Base-by-base conservation (phyloP, 163 green algal genomes). In the Scenedesmus sp. region DNA sequence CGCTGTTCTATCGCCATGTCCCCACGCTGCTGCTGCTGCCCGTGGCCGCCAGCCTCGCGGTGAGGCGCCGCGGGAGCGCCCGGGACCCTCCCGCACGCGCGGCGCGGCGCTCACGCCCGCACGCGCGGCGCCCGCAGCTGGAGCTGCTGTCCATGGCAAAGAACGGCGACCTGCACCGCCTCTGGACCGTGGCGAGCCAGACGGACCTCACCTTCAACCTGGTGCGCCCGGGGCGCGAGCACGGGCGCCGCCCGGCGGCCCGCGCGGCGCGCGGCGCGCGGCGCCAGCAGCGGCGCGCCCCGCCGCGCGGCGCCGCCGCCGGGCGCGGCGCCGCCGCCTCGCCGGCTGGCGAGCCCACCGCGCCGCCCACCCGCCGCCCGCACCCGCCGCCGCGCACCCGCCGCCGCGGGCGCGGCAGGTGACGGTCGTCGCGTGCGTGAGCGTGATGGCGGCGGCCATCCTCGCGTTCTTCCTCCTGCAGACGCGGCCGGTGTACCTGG, bases 171-270 rank as follows among this genome's bases (percentile, higher is more conserved):
- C 74, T 97, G 4, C 44, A 77, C 14, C 63, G 77, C n/a, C 83
- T 97, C 53, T 89, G 86, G 85, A 48, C 2, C 2, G 80, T 91
- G 17, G 87, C 84, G 10, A 80, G 70, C 31, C 81, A 92, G 62
- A 97, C 93, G 0, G 75, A 97, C 83, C 71, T 97, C 22, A 92
- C 89, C 1, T 92, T 97, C 81, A 94, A 96, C 82, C 72, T 97
- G 87, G 90, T 95, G 66, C 77, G 86, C 36, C 17, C n/a, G n/a
- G n/a, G n/a, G n/a, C n/a, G n/a, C n/a, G n/a, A n/a, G n/a, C n/a
- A n/a, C n/a, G n/a, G n/a, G n/a, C n/a, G n/a, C n/a, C n/a, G n/a
- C n/a, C n/a, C n/a, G n/a, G n/a, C n/a, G n/a, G n/a, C n/a, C n/a
- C n/a, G n/a, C n/a, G n/a, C n/a, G n/a, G n/a, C n/a, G n/a, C n/a